Evolutionary conservation across 805 yeast species (phyloP), one percentile per base, ranked within the genome.

Genomic region (Lachancea nothofagi): DNA sequence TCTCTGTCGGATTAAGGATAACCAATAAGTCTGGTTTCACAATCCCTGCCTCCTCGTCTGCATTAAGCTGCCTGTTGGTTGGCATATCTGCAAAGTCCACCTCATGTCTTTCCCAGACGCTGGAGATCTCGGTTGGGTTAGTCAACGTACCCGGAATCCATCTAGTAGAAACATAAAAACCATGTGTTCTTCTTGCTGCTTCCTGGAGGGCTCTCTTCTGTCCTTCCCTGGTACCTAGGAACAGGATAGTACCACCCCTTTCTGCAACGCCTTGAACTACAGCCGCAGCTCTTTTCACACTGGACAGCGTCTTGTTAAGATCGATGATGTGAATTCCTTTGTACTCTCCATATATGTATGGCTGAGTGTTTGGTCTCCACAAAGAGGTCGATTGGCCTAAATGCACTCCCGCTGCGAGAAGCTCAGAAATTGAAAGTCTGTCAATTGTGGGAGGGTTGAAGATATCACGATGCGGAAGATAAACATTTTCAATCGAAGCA

Each of bases 101-200:
- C 66, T 86, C 94, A 43, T 74, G 75, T 53, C 83, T 75, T 30
- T 77, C 78, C 74, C 79, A 77, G 29, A 65, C 63, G 28, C 67
- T 65, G 7, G 75, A 66, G 17, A 83, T 78, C 56, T 78, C 83
- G 22, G 79, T 69, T 40, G 86, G 78, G 65, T 93, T 93, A 32
- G 97, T 87, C 49, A 93, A 71, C 18, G 94, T 83, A 49, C 98
- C 98, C 2, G 97, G 96, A 44, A 85, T 76, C 98, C 98, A 93
- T 57, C 88, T 78, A 33, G 78, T 73, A 17, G 83, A 71, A 15
- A 93, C 89, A 56, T 82, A 88, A 64, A 78, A 87, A 12, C 95
- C 96, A 42, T 77, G 72, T 40, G 80, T 69, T 49, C 94, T 74
- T 33, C 69, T 66, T 2, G 97, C 95, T 8, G 96, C 95, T 44